Percentiles rank a stretch among this genome's conserved stretches.
phyloP scores from a whole-genome alignment of 148 eudicot species.

The Vaccinium macrocarpon region DNA sequence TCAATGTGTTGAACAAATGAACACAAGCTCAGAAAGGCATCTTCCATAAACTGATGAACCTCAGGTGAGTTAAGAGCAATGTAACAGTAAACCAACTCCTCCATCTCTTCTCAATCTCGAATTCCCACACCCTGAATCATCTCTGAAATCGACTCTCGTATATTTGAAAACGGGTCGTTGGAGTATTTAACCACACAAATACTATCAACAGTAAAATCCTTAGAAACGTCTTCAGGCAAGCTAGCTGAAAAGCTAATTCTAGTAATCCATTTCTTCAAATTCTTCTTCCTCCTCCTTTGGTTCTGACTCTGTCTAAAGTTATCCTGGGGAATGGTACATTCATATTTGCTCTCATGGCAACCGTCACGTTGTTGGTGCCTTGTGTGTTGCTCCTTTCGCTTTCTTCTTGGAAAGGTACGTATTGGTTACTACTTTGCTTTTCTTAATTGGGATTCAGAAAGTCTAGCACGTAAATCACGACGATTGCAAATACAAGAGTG shows the following conservation, averaged over 20 bases:
- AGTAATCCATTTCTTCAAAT: slow-evolving; percentile 12
- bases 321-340: slow-evolving; percentile 43
- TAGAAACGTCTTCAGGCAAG: slow-evolving; percentile 51
- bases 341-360: slow-evolving; percentile 51
- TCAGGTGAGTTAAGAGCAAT: slow-evolving; percentile 60
- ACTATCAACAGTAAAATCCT: slow-evolving; percentile 41
- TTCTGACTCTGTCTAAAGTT: slow-evolving; percentile 24
- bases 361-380: slow-evolving; percentile 53
- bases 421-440: neutral
- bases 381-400: slow-evolving; percentile 56
- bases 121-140: slow-evolving; percentile 48
- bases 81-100: slow-evolving; percentile 72
- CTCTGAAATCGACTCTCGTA: slow-evolving; percentile 53
- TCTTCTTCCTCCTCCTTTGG: slow-evolving; percentile 15
- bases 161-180: slow-evolving; percentile 41
- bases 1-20: neutral
- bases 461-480: too few relatives aligned
- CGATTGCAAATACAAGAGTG: too few relatives aligned
- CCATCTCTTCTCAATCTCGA: slow-evolving; percentile 56
- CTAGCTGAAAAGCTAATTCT: slow-evolving; percentile 55
- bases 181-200: slow-evolving; percentile 60
- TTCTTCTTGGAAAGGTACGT: slow-evolving; percentile 48
- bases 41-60: slow-evolving; percentile 41
- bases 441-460: neutral
- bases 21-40: slow-evolving; percentile 61